Percentiles rank a stretch among this genome's conserved stretches.
Conservation (phyloP, 345 rosid species). For the Linum lewisii region DNA sequence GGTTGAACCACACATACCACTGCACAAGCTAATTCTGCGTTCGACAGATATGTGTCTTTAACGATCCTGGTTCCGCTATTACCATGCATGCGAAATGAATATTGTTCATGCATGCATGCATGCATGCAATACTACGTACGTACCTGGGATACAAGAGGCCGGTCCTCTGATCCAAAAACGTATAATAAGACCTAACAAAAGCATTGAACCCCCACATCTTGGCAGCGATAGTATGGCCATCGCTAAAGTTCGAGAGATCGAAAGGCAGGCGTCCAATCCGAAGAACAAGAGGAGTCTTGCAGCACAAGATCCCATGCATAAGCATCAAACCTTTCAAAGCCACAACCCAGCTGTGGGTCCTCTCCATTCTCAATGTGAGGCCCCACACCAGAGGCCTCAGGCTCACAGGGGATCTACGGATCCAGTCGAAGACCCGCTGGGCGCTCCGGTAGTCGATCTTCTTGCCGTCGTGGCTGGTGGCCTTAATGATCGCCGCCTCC, state of each 20-base stretch:
- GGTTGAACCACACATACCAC: too few relatives aligned
- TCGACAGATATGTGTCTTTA: too few relatives aligned
- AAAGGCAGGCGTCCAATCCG: constrained; percentile 57
- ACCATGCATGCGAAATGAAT: neutral
- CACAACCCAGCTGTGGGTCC: constrained; percentile 64
- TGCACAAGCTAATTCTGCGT: too few relatives aligned
- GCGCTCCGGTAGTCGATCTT: constrained; percentile 50
- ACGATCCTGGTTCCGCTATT: too few relatives aligned
- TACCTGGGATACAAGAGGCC: constrained; percentile 22
- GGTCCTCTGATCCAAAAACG: constrained; percentile 53
- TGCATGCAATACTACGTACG: neutral
- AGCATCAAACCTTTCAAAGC: constrained; percentile 70
- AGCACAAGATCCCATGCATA: constrained; percentile 68
- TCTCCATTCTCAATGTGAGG: constrained; percentile 41
- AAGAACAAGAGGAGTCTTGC: constrained; percentile 33
- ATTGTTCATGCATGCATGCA: neutral
- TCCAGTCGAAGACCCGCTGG: constrained; percentile 53
- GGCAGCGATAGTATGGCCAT: constrained; percentile 23
- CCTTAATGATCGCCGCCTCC: constrained; percentile 57
- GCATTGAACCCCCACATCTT: constrained; percentile 38
- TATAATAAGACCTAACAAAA: constrained; percentile 56
- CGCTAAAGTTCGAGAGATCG: constrained; percentile 53
- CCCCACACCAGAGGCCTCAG: constrained; percentile 43
- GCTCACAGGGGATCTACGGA: constrained; percentile 50
- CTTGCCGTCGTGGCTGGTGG: constrained; percentile 67